Conservation (phyloP, 495 filamentous ascomycete genomes). For the Aspergillus panamensis region DNA sequence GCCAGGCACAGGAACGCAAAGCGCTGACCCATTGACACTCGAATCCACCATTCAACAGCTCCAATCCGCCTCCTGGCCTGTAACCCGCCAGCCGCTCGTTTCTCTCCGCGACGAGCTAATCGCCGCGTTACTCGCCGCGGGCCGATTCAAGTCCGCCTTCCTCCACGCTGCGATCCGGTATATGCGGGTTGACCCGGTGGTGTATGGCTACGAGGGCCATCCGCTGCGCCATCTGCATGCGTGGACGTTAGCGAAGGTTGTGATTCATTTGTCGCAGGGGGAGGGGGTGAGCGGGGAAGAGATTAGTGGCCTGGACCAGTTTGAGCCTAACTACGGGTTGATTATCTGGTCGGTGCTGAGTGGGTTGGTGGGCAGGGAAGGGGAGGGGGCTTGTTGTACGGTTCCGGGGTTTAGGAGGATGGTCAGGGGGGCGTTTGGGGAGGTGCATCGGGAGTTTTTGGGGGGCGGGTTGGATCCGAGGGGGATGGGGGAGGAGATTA, state of each 20-base stretch:
- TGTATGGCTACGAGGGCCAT: slow-evolving; percentile 34
- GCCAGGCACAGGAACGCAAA: background rate
- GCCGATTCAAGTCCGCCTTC: slow-evolving; percentile 34
- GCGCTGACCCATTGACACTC: slow-evolving; percentile 19
- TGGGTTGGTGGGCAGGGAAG: slow-evolving; percentile 40
- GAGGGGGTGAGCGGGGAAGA: slow-evolving; percentile 14
- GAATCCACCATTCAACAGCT: slow-evolving; percentile 26
- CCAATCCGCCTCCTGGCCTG: slow-evolving; percentile 23
- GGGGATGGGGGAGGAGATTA: slow-evolving; percentile 23
- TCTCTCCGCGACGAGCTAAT: slow-evolving; percentile 41
- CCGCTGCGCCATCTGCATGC: slow-evolving; percentile 44
- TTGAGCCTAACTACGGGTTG: slow-evolving; percentile 32
- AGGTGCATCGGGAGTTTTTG: slow-evolving; percentile 34
- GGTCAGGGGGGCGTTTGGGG: slow-evolving; percentile 29
- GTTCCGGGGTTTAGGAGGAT: slow-evolving; percentile 37
- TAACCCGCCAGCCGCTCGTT: slow-evolving; percentile 41
- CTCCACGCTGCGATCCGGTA: slow-evolving; percentile 39
- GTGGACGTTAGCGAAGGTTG: slow-evolving; percentile 39
- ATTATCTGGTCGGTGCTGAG: slow-evolving; percentile 37
- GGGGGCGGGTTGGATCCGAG: slow-evolving; percentile 32
- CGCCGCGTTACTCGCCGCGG: slow-evolving; percentile 27
- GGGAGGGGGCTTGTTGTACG: slow-evolving; percentile 27
- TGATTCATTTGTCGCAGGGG: slow-evolving; percentile 35
- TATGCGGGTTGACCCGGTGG: slow-evolving; percentile 34
- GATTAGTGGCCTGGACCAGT: slow-evolving; percentile 17